These are phyloP conservation scores for Candida dubliniensis DNA, from an alignment of 1,139 yeast species.

Conservation along the genomic window DNA sequence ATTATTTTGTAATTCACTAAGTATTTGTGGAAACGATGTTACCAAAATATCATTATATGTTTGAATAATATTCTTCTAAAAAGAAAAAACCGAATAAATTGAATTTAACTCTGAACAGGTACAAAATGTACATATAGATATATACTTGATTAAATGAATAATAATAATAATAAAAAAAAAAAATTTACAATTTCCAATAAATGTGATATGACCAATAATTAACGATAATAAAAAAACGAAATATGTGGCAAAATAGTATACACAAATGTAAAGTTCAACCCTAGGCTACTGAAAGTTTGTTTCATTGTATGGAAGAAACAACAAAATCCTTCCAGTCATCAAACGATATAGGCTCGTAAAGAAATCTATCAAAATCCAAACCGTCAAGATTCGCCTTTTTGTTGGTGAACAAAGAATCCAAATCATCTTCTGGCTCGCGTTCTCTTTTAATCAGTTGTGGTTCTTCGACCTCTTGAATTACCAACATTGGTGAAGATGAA, in stretches of 20 bases:
- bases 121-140: too few relatives aligned
- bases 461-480: conserved; percentile 3
- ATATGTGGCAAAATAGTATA: background rate
- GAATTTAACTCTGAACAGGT: too few relatives aligned
- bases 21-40: too few relatives aligned
- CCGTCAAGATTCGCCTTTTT: conserved; percentile 25
- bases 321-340: conserved; percentile 40
- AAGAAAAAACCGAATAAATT: too few relatives aligned
- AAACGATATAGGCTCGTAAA: conserved; percentile 37
- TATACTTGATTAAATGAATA: too few relatives aligned
- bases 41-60: too few relatives aligned
- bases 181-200: too few relatives aligned
- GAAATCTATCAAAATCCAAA: conserved; percentile 22
- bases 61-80: too few relatives aligned
- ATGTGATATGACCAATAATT: too few relatives aligned
- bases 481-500: conserved; percentile 23
- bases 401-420: conserved; percentile 38
- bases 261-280: background rate
- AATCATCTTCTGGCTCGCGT: conserved; percentile 34
- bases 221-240: too few relatives aligned
- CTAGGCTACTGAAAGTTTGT: background rate
- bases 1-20: too few relatives aligned
- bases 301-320: conserved; percentile 10
- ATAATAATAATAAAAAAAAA: too few relatives aligned
- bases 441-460: conserved; percentile 22